Conservation (phyloP, 768 basidiomycete species). For the Boletellus ananiceps region DNA sequence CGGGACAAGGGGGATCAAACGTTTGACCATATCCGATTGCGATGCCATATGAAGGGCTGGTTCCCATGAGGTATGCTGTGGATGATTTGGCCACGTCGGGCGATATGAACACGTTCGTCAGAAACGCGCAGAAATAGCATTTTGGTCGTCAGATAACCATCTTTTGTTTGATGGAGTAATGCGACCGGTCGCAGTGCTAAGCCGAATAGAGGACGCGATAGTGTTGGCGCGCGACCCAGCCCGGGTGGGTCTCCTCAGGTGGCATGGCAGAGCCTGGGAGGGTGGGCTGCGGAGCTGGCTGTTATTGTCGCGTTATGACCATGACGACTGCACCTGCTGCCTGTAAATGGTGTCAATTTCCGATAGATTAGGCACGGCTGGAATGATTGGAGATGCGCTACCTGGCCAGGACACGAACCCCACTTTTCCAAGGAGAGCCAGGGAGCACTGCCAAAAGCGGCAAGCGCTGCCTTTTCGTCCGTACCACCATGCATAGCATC, state of each 20-base stretch:
- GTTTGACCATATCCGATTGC: constrained; percentile 5
- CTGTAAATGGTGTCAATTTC: constrained; percentile 17
- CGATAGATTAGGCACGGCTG: constrained; percentile 6
- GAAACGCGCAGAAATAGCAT: constrained; percentile 10
- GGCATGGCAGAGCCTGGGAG: not conserved
- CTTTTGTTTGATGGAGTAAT: constrained; percentile 16
- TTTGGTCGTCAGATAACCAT: constrained; percentile 21
- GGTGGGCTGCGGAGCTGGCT: constrained; percentile 5
- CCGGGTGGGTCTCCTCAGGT: constrained; percentile 17
- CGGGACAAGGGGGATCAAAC: constrained; percentile 9
- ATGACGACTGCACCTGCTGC: not conserved
- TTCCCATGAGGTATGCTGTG: constrained; percentile 13
- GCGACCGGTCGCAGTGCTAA: constrained; percentile 10
- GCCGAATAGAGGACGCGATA: constrained; percentile 10
- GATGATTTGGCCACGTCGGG: constrained; percentile 14
- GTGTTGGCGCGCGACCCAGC: constrained; percentile 14
- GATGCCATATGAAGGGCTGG: constrained; percentile 3
- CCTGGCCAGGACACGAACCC: constrained; percentile 7
- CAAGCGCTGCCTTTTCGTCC: not conserved
- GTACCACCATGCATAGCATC: constrained; percentile 57
- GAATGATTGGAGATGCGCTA: constrained; percentile 8
- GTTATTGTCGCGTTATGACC: not conserved
- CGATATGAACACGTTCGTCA: constrained; percentile 25
- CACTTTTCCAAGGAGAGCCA: not conserved
- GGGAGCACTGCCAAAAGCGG: constrained; percentile 3